A percentile compares a stretch with the other conserved stretches of the same genome.
Conservation (phyloP, 169 alveolate species). For the Cryptosporidium bovis region DNA sequence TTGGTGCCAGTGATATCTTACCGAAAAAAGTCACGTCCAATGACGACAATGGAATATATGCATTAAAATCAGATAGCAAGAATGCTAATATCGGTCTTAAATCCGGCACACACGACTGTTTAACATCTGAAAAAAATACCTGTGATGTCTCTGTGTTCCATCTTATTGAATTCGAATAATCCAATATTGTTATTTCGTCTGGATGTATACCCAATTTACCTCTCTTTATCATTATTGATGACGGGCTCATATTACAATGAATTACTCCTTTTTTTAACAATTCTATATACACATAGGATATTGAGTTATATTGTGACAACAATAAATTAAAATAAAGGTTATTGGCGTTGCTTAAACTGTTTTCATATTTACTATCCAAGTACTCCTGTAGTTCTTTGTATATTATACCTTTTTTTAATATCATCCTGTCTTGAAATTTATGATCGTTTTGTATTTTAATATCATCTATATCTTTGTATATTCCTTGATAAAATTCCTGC, state of each 20-base stretch:
- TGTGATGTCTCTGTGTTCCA: conserved; percentile 66
- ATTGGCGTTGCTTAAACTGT: not conserved
- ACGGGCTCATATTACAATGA: conserved; percentile 68
- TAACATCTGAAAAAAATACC: conserved; percentile 50
- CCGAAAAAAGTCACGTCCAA: conserved; percentile 63
- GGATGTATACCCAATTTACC: conserved; percentile 56
- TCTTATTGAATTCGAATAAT: conserved; percentile 50
- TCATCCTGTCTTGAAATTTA: conserved; percentile 64
- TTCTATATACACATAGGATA: conserved; percentile 49
- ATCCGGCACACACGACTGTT: conserved; percentile 64
- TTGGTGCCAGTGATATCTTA: conserved; percentile 33
- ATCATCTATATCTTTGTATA: conserved; percentile 53
- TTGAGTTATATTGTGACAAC: conserved; percentile 51
- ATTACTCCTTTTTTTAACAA: conserved; percentile 59
- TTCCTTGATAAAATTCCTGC: conserved; percentile 50
- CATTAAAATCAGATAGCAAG: conserved; percentile 62
- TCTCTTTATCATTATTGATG: conserved; percentile 60
- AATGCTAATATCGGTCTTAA: conserved; percentile 52
- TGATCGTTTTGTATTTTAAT: conserved; percentile 42
- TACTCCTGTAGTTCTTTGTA: conserved; percentile 52
- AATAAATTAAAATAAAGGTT: conserved; percentile 20
- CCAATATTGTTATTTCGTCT: conserved; percentile 35
- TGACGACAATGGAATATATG: conserved; percentile 64
- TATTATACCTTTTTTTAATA: conserved; percentile 34
- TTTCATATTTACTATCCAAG: not conserved